These are phyloP conservation scores for Colletotrichum cereale DNA, from an alignment of 2,329 filamentous ascomycete genomes.

Conservation along the genomic window DNA sequence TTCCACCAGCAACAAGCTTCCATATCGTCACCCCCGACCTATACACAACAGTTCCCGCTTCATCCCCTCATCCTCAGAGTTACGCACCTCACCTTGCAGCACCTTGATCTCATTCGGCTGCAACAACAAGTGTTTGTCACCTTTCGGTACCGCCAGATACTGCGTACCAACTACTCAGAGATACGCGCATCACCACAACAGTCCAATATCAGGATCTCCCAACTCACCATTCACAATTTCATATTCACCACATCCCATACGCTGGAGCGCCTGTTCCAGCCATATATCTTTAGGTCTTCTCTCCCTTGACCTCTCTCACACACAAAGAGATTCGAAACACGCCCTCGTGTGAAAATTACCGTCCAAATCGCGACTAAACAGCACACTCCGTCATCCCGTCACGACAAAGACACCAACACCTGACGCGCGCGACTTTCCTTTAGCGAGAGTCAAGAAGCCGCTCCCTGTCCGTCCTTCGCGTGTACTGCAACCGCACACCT, in stretches of 20 bases:
- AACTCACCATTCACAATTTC: neutral
- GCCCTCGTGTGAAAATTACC: neutral
- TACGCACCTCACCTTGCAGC: neutral
- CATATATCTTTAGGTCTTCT: neutral
- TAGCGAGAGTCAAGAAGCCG: conserved; percentile 34
- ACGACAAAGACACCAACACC: conserved; percentile 31
- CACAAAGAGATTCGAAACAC: conserved; percentile 11
- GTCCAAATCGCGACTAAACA: conserved; percentile 7
- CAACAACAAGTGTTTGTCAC: neutral
- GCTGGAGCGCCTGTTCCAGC: neutral
- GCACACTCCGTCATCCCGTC: conserved; percentile 8
- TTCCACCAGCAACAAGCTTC: neutral
- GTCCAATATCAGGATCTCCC: conserved; percentile 1
- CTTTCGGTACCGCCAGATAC: neutral
- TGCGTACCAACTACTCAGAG: neutral
- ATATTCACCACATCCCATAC: neutral
- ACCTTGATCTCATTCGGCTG: neutral
- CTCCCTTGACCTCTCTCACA: neutral
- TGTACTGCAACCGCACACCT: conserved; percentile 10
- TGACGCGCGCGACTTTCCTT: conserved; percentile 24
- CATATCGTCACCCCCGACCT: neutral
- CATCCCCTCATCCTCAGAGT: neutral
- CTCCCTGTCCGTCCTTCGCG: conserved; percentile 35
- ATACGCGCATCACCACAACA: conserved; percentile 2
- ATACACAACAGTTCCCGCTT: neutral